Percentiles rank a stretch among this genome's conserved stretches.
Evolutionary conservation across 2,329 filamentous ascomycete genomes (phyloP).

Genomic region (Alternaria infectoria): DNA sequence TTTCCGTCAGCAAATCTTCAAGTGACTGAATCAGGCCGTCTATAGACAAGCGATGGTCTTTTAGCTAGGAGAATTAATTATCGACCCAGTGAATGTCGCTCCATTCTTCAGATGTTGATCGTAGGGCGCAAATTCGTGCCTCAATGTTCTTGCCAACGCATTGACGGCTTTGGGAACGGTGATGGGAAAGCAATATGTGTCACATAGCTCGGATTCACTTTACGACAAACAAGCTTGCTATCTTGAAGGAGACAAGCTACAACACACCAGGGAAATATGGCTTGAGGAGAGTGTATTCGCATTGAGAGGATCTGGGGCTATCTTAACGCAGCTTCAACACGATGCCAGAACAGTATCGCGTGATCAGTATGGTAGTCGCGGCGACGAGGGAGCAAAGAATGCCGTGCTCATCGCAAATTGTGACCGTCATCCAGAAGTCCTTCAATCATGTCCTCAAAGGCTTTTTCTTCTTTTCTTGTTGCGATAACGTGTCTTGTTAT

Average conservation of each 20-base stretch:
- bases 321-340: neutral
- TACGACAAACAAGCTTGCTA: neutral
- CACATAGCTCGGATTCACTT: neutral
- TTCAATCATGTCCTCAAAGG: slow-evolving; percentile 26
- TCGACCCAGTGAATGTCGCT: no score
- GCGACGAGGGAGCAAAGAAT: neutral
- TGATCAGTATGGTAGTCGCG: neutral
- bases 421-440: slow-evolving; percentile 1
- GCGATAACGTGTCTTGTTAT: slow-evolving; percentile 10
- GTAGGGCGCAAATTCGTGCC: no score
- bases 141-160: no score
- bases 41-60: no score
- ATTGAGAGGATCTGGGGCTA: slow-evolving; percentile 15
- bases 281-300: slow-evolving; percentile 6
- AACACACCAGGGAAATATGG: neutral
- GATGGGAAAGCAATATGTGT: neutral
- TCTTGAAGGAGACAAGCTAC: neutral
- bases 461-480: slow-evolving; percentile 18
- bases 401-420: neutral
- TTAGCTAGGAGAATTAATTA: no score
- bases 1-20: no score
- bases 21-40: no score
- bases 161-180: no score
- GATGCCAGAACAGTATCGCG: neutral
- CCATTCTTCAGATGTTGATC: no score